Evolutionary conservation across 148 eudicot species (phyloP), one percentile per base, ranked within the genome.

Genomic region (Amaranthus cruentus): DNA sequence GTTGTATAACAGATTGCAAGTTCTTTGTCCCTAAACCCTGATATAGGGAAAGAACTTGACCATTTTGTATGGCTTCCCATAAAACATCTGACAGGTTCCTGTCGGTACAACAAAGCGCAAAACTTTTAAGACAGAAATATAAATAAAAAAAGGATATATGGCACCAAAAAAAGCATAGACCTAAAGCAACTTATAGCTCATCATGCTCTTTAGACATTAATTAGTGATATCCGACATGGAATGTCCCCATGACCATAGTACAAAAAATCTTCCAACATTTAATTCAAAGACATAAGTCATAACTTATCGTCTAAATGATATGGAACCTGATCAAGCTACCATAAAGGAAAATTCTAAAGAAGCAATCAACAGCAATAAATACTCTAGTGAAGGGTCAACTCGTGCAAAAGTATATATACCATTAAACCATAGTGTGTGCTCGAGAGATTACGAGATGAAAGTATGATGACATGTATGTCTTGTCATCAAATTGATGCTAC

Each of bases 1-100:
- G 87, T 13, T 89, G 90, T 64, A 91, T 75, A 68, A 94, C 90
- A 49, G 98, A 86, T 70, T 91, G 98, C 73, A 94, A 73, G 76
- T 94, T 94, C 89, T 94, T 94, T 74, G 97, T 89, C 55, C 90
- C 97, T 44, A 94, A 84, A 53, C 98, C 98, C 81, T 94, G 98
- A 83, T 89, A 93, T 75, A 93, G 76, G 4, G 98, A 89, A 46
- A 89, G 86, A 81, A 91, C 80, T 73, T 85, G 95, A 62, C 83
- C 80, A 56, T 78, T 85, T 64, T 87, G 90, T 63, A 94, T 86
- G 55, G 98, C 98, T 78, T 94, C 98, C 86, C 76, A 85, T 11
- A 91, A 78, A 63, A 94, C 98, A 86, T 91, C 98, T 58, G 95
- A 79, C 69, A 88, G 81, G 62, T 89, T 84, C 86, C 98, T 94